These are phyloP conservation scores for Agrocybe chaxingu DNA, from an alignment of 768 basidiomycete genomes.

Conservation along the genomic window DNA sequence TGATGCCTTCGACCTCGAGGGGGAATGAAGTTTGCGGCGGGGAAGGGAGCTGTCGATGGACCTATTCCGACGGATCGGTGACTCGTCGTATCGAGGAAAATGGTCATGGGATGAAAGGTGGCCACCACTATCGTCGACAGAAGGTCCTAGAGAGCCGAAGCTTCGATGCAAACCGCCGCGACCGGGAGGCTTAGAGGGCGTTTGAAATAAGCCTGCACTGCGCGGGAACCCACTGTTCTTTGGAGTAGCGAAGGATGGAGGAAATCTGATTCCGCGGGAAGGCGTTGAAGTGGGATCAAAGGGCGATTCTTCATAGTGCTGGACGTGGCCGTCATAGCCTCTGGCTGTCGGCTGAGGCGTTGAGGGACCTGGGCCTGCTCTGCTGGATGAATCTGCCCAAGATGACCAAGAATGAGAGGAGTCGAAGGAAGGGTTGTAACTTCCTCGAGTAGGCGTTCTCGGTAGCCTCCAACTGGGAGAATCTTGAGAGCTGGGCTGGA, in stretches of 20 bases:
- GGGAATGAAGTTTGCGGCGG: conserved; percentile 31
- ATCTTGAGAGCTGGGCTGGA: conserved; percentile 50
- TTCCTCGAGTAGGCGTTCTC: conserved; percentile 41
- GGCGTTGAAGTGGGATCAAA: conserved; percentile 83
- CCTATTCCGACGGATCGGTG: conserved; percentile 47
- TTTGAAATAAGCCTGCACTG: conserved; percentile 46
- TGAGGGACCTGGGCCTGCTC: conserved; percentile 37
- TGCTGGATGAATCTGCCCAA: conserved; percentile 47
- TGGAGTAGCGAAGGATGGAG: conserved; percentile 57
- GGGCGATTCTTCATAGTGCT: conserved; percentile 45
- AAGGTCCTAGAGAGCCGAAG: neutral
- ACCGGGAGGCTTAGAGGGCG: conserved; percentile 41
- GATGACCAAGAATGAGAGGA: conserved; percentile 37
- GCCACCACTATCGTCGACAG: conserved; percentile 23
- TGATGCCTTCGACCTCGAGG: conserved; percentile 17
- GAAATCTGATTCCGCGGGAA: conserved; percentile 71
- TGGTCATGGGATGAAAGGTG: conserved; percentile 13
- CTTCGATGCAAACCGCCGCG: conserved; percentile 14
- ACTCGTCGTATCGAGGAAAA: conserved; percentile 42
- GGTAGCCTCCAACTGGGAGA: conserved; percentile 58
- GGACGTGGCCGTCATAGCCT: conserved; percentile 30
- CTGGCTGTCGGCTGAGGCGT: conserved; percentile 49
- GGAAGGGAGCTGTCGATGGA: conserved; percentile 28
- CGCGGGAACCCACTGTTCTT: conserved; percentile 50
- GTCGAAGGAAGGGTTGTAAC: conserved; percentile 21